Evolutionary conservation across 2,329 filamentous ascomycete species (phyloP).

Genomic region (Talaromyces sp.): DNA sequence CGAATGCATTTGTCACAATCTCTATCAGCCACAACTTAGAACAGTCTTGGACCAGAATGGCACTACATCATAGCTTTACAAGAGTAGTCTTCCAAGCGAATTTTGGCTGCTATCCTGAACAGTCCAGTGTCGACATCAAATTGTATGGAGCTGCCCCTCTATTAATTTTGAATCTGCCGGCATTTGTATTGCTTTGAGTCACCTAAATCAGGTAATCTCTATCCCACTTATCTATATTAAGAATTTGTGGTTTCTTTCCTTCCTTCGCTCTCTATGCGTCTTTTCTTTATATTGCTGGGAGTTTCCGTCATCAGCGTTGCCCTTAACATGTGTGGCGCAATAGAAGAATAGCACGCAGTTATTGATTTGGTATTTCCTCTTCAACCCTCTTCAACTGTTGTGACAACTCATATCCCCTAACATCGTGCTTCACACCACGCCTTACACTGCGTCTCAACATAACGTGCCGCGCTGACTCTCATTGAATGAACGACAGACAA

Average conservation of each 20-base stretch:
- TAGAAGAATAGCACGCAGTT: neutral
- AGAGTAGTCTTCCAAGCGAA: neutral
- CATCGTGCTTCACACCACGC: neutral
- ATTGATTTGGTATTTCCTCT: neutral
- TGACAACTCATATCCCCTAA: neutral
- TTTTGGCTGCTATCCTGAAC: neutral
- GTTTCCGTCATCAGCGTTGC: neutral
- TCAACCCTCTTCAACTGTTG: neutral
- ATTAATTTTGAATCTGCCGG: constrained; percentile 3
- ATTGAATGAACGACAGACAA: neutral
- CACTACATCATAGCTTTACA: neutral
- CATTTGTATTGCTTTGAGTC: constrained; percentile 5
- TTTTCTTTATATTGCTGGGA: neutral
- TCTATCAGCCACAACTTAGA: neutral
- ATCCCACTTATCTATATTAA: neutral
- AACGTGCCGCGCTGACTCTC: neutral
- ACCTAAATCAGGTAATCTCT: neutral
- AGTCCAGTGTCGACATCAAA: neutral
- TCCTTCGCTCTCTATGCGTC: neutral
- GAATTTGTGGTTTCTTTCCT: neutral
- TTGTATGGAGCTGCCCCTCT: constrained; percentile 4
- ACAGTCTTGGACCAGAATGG: neutral
- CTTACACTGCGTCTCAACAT: no score
- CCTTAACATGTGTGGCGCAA: neutral
- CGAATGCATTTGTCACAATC: neutral